Evolutionary conservation across 2,329 filamentous ascomycete genomes (phyloP).

Genomic region (Cladosporium sp.): DNA sequence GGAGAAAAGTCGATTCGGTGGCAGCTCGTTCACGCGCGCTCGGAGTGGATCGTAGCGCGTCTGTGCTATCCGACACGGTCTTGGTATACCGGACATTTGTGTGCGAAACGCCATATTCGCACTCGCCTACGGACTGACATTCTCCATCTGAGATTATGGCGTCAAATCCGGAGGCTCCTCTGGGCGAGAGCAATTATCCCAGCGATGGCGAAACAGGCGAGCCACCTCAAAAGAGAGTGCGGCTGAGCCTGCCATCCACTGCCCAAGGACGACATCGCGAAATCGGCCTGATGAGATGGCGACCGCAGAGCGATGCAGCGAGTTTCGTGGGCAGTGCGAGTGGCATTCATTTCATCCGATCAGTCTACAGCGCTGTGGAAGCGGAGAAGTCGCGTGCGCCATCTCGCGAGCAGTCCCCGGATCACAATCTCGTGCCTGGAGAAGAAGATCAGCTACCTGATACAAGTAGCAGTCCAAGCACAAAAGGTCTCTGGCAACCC

Average conservation of each 20-base stretch:
- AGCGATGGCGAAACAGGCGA: conserved; percentile 2
- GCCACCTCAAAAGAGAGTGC: conserved; percentile 9
- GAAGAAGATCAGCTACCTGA: conserved; percentile 51
- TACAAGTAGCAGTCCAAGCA: conserved; percentile 17
- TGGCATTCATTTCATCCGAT: conserved; percentile 56
- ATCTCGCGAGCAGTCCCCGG: conserved; percentile 11
- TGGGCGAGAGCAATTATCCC: neutral
- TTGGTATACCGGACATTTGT: conserved; percentile 6
- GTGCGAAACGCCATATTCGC: neutral
- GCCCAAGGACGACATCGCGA: conserved; percentile 31
- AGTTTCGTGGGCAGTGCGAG: conserved; percentile 56
- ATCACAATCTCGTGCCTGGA: conserved; percentile 47
- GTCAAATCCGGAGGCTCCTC: neutral
- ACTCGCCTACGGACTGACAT: neutral
- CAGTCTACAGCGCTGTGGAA: conserved; percentile 49
- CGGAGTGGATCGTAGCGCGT: conserved; percentile 9
- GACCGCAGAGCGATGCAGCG: conserved; percentile 43
- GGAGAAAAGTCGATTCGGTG: neutral
- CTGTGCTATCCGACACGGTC: conserved; percentile 3
- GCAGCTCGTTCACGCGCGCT: neutral
- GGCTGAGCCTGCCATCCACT: conserved; percentile 7
- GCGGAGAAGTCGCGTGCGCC: conserved; percentile 12
- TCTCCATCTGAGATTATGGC: conserved; percentile 3
- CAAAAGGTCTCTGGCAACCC: conserved; percentile 25
- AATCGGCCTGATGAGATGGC: conserved; percentile 51